These are phyloP conservation scores for Penicillium chermesinum DNA, from an alignment of 495 filamentous ascomycete species.

Conservation along the genomic window DNA sequence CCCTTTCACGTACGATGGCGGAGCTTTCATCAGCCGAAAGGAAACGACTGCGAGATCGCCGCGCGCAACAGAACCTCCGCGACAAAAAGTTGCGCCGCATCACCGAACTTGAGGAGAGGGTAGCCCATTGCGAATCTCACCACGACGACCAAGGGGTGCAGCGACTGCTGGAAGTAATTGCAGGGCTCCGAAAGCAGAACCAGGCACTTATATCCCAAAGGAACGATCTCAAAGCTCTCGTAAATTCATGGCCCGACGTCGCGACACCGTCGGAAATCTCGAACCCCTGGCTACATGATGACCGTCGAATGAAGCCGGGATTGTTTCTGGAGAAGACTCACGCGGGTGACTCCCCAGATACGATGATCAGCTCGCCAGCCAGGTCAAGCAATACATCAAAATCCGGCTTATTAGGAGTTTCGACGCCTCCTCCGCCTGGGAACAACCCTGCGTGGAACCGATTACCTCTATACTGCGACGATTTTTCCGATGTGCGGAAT, in stretches of 20 bases:
- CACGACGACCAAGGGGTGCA: constrained; percentile 17
- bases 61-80: constrained; percentile 26
- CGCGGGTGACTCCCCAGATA: no score
- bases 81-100: constrained; percentile 20
- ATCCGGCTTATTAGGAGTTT: no score
- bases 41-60: constrained; percentile 27
- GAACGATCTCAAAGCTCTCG: constrained; percentile 9
- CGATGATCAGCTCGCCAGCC: background rate
- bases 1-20: background rate
- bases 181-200: constrained; percentile 21
- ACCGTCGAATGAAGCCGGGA: no score
- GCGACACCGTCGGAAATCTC: background rate
- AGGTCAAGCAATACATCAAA: no score
- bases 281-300: background rate
- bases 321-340: no score
- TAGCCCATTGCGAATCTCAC: constrained; percentile 21
- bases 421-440: background rate
- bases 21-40: constrained; percentile 14
- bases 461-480: constrained; percentile 19
- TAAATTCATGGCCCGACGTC: constrained; percentile 20
- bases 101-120: constrained; percentile 16
- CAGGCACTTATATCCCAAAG: constrained; percentile 16
- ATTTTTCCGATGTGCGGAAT: constrained; percentile 7
- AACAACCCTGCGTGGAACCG: constrained; percentile 11
- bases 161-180: constrained; percentile 17